These are phyloP conservation scores for Colletotrichum lupini DNA, from an alignment of 2,329 filamentous ascomycete species.

Conservation along the genomic window DNA sequence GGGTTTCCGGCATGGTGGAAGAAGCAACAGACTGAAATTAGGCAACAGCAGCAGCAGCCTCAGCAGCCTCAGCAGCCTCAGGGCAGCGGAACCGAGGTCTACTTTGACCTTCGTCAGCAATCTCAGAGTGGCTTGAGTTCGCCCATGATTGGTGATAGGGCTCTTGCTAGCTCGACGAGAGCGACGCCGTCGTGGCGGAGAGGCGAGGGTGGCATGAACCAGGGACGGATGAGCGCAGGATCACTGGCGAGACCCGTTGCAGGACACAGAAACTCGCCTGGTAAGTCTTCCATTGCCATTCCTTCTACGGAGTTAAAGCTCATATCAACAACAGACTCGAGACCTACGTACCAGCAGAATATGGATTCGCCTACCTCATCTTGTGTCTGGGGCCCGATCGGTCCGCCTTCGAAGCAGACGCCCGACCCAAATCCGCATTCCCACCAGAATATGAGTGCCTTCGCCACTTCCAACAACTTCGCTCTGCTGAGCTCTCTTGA, in stretches of 20 bases:
- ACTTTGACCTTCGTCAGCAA: background rate
- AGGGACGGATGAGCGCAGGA: slow-evolving; percentile 7
- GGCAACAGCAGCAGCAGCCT: slow-evolving; percentile 35
- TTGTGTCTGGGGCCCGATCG: slow-evolving; percentile 44
- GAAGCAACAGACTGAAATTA: slow-evolving; percentile 61
- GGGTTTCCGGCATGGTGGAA: slow-evolving; percentile 72
- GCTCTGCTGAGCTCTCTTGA: background rate
- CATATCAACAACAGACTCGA: background rate
- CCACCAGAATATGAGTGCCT: slow-evolving; percentile 2
- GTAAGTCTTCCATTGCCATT: background rate
- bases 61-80: slow-evolving; percentile 1
- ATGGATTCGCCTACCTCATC: slow-evolving; percentile 30
- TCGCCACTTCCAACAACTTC: slow-evolving; percentile 3
- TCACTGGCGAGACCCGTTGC: background rate
- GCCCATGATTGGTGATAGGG: slow-evolving; percentile 9
- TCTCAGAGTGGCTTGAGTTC: background rate
- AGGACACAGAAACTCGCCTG: slow-evolving; percentile 2
- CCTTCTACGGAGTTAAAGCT: background rate
- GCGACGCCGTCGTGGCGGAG: slow-evolving; percentile 28
- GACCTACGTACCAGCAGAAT: slow-evolving; percentile 2
- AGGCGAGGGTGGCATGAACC: background rate
- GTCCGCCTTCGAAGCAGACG: slow-evolving; percentile 40
- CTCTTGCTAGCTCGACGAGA: slow-evolving; percentile 6
- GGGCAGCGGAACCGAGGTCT: background rate
- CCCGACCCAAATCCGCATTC: slow-evolving; percentile 5